Conservation (phyloP, 495 filamentous ascomycete species). For the Chaetomium tenue region DNA sequence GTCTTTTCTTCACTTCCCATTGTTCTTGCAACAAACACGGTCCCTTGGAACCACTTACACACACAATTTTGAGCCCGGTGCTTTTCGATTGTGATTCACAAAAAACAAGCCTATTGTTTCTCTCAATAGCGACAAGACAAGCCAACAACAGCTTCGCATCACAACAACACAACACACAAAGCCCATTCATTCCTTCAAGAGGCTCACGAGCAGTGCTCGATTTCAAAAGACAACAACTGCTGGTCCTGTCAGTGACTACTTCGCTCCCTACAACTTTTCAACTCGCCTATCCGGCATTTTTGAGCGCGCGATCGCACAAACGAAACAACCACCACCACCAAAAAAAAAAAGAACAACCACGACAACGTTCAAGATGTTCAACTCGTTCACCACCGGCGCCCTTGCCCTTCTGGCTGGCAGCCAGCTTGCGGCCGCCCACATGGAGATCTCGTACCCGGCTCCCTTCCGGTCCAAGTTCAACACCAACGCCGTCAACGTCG, state of each 20-base stretch:
- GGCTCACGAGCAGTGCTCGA: slow-evolving; percentile 28
- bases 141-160: no score
- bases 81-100: slow-evolving; percentile 27
- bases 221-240: slow-evolving; percentile 18
- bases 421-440: slow-evolving; percentile 54
- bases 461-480: slow-evolving; percentile 56
- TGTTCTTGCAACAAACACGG: slow-evolving; percentile 14
- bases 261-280: slow-evolving; percentile 13
- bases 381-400: slow-evolving; percentile 31
- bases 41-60: slow-evolving; percentile 13
- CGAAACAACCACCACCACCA: background rate
- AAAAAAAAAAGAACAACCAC: no score
- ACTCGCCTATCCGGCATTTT: slow-evolving; percentile 24
- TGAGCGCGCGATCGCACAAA: slow-evolving; percentile 19
- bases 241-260: slow-evolving; percentile 18
- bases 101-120: slow-evolving; percentile 21
- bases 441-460: slow-evolving; percentile 57
- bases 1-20: slow-evolving; percentile 23
- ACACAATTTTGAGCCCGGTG: slow-evolving; percentile 25
- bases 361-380: slow-evolving; percentile 36
- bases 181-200: slow-evolving; percentile 22
- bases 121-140: slow-evolving; percentile 20
- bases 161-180: slow-evolving; percentile 12
- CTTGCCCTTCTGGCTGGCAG: slow-evolving; percentile 35
- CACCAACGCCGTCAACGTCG: slow-evolving; percentile 45